A percentile compares a stretch with the other conserved stretches of the same genome.
phyloP scores from a whole-genome alignment of 371 early-diverging fungal genomes.

The Mortierella sp. region DNA sequence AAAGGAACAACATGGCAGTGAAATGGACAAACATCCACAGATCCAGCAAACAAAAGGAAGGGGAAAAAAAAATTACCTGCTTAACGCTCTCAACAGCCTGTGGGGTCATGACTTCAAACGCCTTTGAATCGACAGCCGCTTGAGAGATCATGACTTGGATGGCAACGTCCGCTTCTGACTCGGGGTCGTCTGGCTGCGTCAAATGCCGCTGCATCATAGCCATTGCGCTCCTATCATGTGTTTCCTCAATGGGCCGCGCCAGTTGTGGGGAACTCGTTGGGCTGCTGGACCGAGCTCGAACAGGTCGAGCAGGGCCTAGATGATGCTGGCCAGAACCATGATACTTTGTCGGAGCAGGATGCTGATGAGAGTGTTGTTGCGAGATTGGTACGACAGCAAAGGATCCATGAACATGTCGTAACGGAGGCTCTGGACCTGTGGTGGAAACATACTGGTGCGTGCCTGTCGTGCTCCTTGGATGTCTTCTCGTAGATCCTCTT shows the following conservation, averaged over 20 bases:
- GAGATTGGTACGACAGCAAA: constrained; percentile 21
- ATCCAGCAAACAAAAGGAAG: not conserved
- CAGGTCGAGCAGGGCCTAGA: constrained; percentile 14
- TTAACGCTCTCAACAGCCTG: constrained; percentile 65
- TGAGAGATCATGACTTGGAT: constrained; percentile 69
- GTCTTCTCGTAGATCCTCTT: constrained; percentile 8
- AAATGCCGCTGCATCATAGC: constrained; percentile 45
- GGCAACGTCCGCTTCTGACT: constrained; percentile 62
- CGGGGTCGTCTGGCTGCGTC: constrained; percentile 46
- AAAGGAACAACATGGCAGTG: not conserved
- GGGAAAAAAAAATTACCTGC: constrained; percentile 48
- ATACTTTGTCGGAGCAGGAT: constrained; percentile 40
- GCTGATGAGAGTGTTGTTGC: constrained; percentile 39
- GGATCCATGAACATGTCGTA: not conserved
- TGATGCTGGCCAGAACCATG: constrained; percentile 29
- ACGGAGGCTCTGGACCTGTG: too few relatives aligned
- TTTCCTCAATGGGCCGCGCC: not conserved
- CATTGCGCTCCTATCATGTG: constrained; percentile 42
- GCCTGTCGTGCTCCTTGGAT: constrained; percentile 14
- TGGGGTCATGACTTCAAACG: constrained; percentile 63
- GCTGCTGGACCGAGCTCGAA: not conserved
- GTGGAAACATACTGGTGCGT: constrained; percentile 8
- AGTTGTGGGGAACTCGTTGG: constrained; percentile 1
- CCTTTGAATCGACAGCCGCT: constrained; percentile 69
- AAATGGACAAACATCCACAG: not conserved